Conservation (phyloP, 768 basidiomycete genomes). For the Leccinum longicurvipes region DNA sequence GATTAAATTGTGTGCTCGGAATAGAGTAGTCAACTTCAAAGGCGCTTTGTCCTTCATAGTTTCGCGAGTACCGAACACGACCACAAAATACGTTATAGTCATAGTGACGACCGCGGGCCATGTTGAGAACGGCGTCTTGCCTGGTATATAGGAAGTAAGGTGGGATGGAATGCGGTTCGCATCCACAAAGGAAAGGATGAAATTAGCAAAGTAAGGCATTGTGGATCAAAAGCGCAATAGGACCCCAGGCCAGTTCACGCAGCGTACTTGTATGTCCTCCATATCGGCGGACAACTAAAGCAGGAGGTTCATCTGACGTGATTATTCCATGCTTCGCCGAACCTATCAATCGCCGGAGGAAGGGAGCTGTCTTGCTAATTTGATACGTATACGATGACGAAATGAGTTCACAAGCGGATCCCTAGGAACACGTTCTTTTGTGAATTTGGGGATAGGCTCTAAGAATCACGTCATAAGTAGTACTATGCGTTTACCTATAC, state of each 20-base stretch:
- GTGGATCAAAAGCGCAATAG: conserved; percentile 4
- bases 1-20: conserved; percentile 85
- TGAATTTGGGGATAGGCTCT: too few species aligned
- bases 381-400: not conserved
- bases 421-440: not conserved
- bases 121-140: conserved; percentile 80
- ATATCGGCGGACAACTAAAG: not conserved
- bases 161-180: conserved; percentile 52
- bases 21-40: conserved; percentile 69
- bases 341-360: not conserved
- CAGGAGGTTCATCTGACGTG: not conserved
- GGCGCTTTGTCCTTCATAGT: conserved; percentile 76
- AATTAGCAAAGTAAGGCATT: conserved; percentile 72
- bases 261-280: conserved; percentile 10
- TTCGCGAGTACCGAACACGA: conserved; percentile 80
- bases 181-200: conserved; percentile 53
- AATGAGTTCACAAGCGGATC: not conserved
- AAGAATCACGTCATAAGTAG: too few species aligned
- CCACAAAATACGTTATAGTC: conserved; percentile 73
- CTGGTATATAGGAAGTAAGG: conserved; percentile 63
- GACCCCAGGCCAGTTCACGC: not conserved
- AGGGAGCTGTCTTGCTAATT: not conserved
- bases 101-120: conserved; percentile 60
- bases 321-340: too few species aligned
- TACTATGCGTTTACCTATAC: too few species aligned